phyloP scores from a whole-genome alignment of 2,329 filamentous ascomycete genomes.

The Cytospora piceae region DNA sequence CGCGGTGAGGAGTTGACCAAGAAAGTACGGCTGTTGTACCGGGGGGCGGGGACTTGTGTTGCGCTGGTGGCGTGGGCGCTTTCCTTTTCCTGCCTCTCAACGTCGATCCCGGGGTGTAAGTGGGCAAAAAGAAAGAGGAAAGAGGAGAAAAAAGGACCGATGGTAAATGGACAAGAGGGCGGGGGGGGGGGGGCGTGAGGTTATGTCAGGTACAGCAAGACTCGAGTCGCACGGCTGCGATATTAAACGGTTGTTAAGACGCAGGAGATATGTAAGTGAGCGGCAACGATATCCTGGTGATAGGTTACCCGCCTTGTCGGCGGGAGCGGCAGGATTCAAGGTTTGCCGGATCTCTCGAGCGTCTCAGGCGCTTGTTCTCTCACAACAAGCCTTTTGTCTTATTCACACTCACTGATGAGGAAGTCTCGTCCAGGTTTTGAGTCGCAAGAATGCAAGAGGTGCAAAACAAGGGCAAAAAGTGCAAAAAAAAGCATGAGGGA shows the following conservation, averaged over 20 bases:
- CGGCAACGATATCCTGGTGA: conserved; percentile 36
- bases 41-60: conserved; percentile 27
- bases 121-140: conserved; percentile 22
- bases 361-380: conserved; percentile 42
- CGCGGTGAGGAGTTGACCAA: conserved; percentile 31
- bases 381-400: conserved; percentile 36
- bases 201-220: conserved; percentile 30
- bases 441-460: conserved; percentile 22
- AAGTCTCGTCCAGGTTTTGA: conserved; percentile 22
- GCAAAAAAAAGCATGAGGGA: conserved; percentile 29
- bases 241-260: conserved; percentile 35
- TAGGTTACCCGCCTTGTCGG: conserved; percentile 36
- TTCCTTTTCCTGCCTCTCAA: conserved; percentile 7
- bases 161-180: conserved; percentile 12
- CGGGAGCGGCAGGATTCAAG: conserved; percentile 34
- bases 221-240: conserved; percentile 31
- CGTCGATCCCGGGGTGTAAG: conserved; percentile 8
- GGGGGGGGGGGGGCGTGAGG: conserved; percentile 16
- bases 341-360: conserved; percentile 29
- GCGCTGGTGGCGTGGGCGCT: conserved; percentile 25
- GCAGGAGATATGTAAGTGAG: conserved; percentile 39
- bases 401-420: conserved; percentile 19
- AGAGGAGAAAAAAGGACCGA: conserved; percentile 24
- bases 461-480: conserved; percentile 19
- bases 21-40: conserved; percentile 29